Conservation (phyloP, 1,284 basidiomycete genomes). For the Moesziomyces sp. region DNA sequence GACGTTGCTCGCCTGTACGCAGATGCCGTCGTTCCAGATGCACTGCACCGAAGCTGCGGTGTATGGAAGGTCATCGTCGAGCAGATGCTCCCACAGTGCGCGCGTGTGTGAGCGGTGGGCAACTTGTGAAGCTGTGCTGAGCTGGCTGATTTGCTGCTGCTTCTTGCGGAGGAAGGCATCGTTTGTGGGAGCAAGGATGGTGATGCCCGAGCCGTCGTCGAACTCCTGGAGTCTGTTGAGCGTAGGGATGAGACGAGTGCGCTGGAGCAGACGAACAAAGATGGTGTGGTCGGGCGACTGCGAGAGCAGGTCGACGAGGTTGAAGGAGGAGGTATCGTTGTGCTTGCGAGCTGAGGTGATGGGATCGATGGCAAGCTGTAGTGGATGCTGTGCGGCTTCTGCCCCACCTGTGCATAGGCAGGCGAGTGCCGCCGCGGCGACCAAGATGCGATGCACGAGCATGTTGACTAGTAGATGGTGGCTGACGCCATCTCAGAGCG, state of each 20-base stretch:
- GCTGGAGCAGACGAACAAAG: slow-evolving; percentile 83
- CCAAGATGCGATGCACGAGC: background rate
- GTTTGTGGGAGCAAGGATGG: slow-evolving; percentile 95
- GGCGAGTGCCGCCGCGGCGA: slow-evolving; percentile 7
- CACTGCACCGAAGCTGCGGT: background rate
- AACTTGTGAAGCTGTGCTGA: slow-evolving; percentile 1
- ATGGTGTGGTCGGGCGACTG: slow-evolving; percentile 82
- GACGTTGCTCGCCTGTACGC: slow-evolving; percentile 73
- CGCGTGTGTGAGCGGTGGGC: background rate
- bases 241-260: slow-evolving; percentile 87
- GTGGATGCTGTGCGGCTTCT: slow-evolving; percentile 14
- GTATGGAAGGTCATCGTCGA: slow-evolving; percentile 16
- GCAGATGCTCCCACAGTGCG: slow-evolving; percentile 30
- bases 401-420: slow-evolving; percentile 2
- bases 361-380: slow-evolving; percentile 13
- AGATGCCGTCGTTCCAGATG: slow-evolving; percentile 28
- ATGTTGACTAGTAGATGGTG: background rate
- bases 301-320: slow-evolving; percentile 82
- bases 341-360: slow-evolving; percentile 8
- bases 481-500: background rate
- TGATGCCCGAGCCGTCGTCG: slow-evolving; percentile 73
- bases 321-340: slow-evolving; percentile 64
- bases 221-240: slow-evolving; percentile 77
- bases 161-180: slow-evolving; percentile 53
- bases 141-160: slow-evolving; percentile 20